Conservation (phyloP, 73 alveolate genomes). For the Paramecium tetraurelia region DNA sequence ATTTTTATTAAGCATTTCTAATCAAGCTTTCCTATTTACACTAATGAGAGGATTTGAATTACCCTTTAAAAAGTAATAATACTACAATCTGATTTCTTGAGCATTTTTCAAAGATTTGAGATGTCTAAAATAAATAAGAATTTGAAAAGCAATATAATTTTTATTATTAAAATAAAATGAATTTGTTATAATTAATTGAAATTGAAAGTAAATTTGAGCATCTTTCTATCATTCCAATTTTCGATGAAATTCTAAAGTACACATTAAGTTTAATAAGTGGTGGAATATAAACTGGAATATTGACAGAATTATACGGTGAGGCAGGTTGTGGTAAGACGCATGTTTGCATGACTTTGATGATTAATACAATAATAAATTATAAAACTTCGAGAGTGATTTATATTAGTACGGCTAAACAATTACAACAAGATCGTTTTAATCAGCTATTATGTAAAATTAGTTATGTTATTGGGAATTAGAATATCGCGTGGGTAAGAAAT, state of each 20-base stretch:
- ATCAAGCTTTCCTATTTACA: too few relatives aligned
- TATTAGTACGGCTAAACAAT: not conserved
- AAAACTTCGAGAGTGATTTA: not conserved
- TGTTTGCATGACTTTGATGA: not conserved
- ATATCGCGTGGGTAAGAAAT: constrained; percentile 8
- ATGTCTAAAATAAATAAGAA: too few relatives aligned
- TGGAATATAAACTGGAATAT: constrained; percentile 21
- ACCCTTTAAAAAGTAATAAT: not conserved
- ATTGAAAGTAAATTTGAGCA: not conserved
- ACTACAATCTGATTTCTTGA: not conserved
- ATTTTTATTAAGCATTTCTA: too few relatives aligned
- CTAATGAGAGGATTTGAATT: not conserved
- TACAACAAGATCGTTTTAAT: not conserved
- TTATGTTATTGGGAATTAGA: not conserved
- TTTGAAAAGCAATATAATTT: not conserved
- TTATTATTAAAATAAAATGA: not conserved
- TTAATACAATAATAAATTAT: not conserved
- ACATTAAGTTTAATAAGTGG: not conserved
- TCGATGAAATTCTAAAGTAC: not conserved
- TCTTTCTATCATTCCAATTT: not conserved
- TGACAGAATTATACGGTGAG: constrained; percentile 1
- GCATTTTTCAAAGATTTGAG: too few relatives aligned
- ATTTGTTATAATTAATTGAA: not conserved
- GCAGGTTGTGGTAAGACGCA: constrained; percentile 7
- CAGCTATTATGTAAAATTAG: not conserved